These are phyloP conservation scores for Lactarius evosmus DNA, from an alignment of 768 basidiomycete species.

Conservation along the genomic window DNA sequence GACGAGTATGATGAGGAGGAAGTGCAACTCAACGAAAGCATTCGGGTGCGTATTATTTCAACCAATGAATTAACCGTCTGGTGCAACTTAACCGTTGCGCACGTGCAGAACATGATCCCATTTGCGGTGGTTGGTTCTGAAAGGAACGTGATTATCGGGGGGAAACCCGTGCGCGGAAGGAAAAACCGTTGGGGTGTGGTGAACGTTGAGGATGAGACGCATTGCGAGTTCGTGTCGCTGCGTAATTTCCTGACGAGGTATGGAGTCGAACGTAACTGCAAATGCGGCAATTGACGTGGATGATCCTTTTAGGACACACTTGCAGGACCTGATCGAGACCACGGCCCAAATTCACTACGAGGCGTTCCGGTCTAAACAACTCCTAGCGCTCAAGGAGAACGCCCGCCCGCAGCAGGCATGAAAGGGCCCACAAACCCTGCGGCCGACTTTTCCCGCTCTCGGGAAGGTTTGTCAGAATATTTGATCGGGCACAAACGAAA, in stretches of 20 bases:
- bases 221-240: slow-evolving; percentile 98
- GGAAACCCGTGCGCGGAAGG: slow-evolving; percentile 90
- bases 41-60: slow-evolving; percentile 59
- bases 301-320: slow-evolving; percentile 64
- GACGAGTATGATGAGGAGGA: slow-evolving; percentile 96
- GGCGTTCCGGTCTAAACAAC: slow-evolving; percentile 98
- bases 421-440: not conserved
- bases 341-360: slow-evolving; percentile 99
- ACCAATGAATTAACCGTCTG: not conserved
- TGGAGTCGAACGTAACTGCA: slow-evolving; percentile 29
- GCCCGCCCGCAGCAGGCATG: slow-evolving; percentile 29
- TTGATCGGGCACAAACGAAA: not conserved
- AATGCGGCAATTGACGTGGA: slow-evolving; percentile 1
- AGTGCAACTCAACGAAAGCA: slow-evolving; percentile 80
- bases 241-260: slow-evolving; percentile 94
- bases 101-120: slow-evolving; percentile 79
- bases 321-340: slow-evolving; percentile 98
- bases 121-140: slow-evolving; percentile 99
- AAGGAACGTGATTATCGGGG: slow-evolving; percentile 91
- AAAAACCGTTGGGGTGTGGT: slow-evolving; percentile 99
- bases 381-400: slow-evolving; percentile 89
- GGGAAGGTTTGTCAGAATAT: not conserved
- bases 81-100: not conserved
- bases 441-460: not conserved
- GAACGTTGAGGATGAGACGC: slow-evolving; percentile 93